Conservation (phyloP, 352 stramenopile genomes). For the Globisporangium okanoganense region DNA sequence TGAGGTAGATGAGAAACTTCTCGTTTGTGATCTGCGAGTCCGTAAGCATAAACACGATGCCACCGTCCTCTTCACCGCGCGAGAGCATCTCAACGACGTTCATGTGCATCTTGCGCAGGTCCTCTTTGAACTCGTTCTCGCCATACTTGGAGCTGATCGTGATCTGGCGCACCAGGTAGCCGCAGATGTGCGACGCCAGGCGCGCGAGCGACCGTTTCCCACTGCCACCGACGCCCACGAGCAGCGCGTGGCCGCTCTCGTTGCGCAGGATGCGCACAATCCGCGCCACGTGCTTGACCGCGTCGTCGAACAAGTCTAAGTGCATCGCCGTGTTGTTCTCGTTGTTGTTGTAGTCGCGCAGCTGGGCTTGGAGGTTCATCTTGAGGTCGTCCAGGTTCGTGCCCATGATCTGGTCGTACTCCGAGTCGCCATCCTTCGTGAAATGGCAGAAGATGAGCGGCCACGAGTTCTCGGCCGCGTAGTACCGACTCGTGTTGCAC, state of each 20-base stretch:
- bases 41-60: constrained; percentile 93
- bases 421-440: constrained; percentile 88
- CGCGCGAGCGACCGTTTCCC: constrained; percentile 93
- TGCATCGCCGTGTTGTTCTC: constrained; percentile 96
- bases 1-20: constrained; percentile 95
- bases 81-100: constrained; percentile 91
- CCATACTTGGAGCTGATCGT: constrained; percentile 94
- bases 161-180: constrained; percentile 90
- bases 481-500: constrained; percentile 91
- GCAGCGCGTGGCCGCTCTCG: constrained; percentile 87
- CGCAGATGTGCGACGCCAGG: constrained; percentile 92
- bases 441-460: constrained; percentile 96
- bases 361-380: constrained; percentile 82
- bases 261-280: constrained; percentile 94
- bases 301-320: constrained; percentile 96
- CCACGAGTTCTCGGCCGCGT: constrained; percentile 93
- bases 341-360: constrained; percentile 95
- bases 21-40: constrained; percentile 97
- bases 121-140: constrained; percentile 96
- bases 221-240: constrained; percentile 93
- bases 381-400: constrained; percentile 89
- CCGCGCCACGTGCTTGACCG: constrained; percentile 93
- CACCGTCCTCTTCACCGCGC: constrained; percentile 77
- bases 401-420: constrained; percentile 93
- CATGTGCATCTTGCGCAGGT: constrained; percentile 94